Percentiles rank a stretch among this genome's conserved stretches.
These are phyloP conservation scores for Podaxis mareebaensis DNA, from an alignment of 768 basidiomycete species.

Conservation along the genomic window DNA sequence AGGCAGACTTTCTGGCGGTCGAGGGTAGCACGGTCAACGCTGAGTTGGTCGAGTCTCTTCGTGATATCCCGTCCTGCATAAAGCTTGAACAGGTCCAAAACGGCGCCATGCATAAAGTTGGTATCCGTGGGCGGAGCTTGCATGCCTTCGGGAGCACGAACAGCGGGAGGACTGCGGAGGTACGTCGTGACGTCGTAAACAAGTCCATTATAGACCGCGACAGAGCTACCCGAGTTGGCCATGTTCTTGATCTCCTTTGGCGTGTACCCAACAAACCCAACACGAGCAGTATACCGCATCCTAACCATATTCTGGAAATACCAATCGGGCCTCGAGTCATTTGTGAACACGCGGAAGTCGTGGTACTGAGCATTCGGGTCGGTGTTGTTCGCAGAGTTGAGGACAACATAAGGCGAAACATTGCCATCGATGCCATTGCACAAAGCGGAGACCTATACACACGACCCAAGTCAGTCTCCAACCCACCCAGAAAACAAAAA, in stretches of 20 bases:
- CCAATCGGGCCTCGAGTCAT: slow-evolving; percentile 96
- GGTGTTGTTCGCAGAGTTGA: slow-evolving; percentile 76
- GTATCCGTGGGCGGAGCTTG: slow-evolving; percentile 45
- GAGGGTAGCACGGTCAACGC: slow-evolving; percentile 61
- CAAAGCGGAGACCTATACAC: slow-evolving; percentile 77
- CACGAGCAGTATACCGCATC: slow-evolving; percentile 87
- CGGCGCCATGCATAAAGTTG: slow-evolving; percentile 69
- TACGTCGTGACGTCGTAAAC: slow-evolving; percentile 90
- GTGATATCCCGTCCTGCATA: slow-evolving; percentile 81
- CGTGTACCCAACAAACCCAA: slow-evolving; percentile 87
- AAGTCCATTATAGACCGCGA: slow-evolving; percentile 85
- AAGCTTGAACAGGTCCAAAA: slow-evolving; percentile 76
- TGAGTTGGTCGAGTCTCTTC: slow-evolving; percentile 63
- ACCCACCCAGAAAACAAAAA: background rate
- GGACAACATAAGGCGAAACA: slow-evolving; percentile 81
- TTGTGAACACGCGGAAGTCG: slow-evolving; percentile 89
- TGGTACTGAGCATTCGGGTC: slow-evolving; percentile 84
- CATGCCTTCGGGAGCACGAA: slow-evolving; percentile 47
- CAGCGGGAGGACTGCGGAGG: slow-evolving; percentile 64
- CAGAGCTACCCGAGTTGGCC: slow-evolving; percentile 60
- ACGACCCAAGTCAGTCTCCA: slow-evolving; percentile 10
- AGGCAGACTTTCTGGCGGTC: slow-evolving; percentile 82
- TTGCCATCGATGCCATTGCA: slow-evolving; percentile 84
- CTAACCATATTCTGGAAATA: slow-evolving; percentile 93
- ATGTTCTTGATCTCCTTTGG: slow-evolving; percentile 71